Evolutionary conservation across 208 protist species (phyloP).

Genomic region (Wallacemonas sp.): DNA sequence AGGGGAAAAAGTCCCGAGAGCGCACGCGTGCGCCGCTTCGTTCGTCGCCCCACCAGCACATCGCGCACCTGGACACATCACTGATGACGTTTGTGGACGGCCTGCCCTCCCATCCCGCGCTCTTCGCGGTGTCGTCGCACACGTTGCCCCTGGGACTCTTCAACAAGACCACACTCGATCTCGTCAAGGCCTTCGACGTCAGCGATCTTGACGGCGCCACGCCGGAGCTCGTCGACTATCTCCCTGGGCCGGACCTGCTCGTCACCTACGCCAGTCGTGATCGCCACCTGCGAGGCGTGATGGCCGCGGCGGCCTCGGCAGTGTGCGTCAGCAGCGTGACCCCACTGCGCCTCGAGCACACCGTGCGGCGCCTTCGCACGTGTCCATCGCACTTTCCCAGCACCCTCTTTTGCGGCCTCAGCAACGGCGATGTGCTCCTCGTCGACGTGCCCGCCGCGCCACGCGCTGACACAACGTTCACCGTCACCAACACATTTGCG

Average conservation of each 20-base stretch:
- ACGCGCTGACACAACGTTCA: not conserved
- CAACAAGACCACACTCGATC: slow-evolving; percentile 46
- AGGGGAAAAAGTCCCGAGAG: no score
- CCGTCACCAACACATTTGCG: slow-evolving; percentile 20
- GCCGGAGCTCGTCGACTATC: slow-evolving; percentile 52
- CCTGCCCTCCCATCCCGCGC: slow-evolving; percentile 42
- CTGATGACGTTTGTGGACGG: slow-evolving; percentile 50
- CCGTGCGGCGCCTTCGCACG: slow-evolving; percentile 37
- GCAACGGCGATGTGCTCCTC: slow-evolving; percentile 48
- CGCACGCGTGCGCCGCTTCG: no score
- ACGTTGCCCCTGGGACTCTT: slow-evolving; percentile 47
- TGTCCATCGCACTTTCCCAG: slow-evolving; percentile 36
- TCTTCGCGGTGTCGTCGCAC: slow-evolving; percentile 62
- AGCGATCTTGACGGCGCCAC: slow-evolving; percentile 33
- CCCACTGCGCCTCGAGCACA: slow-evolving; percentile 5
- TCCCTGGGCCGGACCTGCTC: slow-evolving; percentile 53
- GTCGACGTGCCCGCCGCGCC: slow-evolving; percentile 34
- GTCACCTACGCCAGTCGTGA: slow-evolving; percentile 53
- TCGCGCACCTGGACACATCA: slow-evolving; percentile 22
- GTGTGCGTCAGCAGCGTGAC: not conserved
- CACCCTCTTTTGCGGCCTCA: slow-evolving; percentile 59
- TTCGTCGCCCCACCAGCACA: no score
- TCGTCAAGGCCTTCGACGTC: slow-evolving; percentile 38
- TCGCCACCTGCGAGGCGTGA: slow-evolving; percentile 51
- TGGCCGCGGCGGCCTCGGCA: slow-evolving; percentile 3